Percentiles rank a stretch among this genome's conserved stretches.
Conservation (phyloP, 306 rosid genomes). For the Trifolium pratense region DNA sequence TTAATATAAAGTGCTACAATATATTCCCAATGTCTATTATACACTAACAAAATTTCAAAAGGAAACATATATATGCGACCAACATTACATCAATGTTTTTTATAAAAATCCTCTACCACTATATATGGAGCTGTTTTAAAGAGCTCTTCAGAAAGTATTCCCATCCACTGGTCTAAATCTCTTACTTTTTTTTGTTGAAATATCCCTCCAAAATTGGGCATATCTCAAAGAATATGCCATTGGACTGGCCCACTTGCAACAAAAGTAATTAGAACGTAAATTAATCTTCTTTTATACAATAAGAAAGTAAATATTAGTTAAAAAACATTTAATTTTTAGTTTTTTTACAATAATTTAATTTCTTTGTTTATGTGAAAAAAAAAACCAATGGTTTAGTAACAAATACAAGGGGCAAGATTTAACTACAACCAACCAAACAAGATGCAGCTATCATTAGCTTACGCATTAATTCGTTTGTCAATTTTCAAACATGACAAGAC, state of each 20-base stretch:
- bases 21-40: background rate
- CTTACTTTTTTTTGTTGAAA: background rate
- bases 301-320: too few species aligned
- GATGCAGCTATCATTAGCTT: background rate
- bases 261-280: background rate
- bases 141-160: background rate
- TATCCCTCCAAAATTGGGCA: background rate
- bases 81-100: background rate
- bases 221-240: constrained; percentile 37
- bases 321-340: too few species aligned
- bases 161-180: background rate
- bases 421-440: constrained; percentile 18
- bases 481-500: background rate
- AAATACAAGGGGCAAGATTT: background rate
- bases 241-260: constrained; percentile 12
- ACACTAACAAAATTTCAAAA: background rate
- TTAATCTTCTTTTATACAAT: too few species aligned
- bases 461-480: background rate
- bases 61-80: background rate
- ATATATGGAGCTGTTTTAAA: constrained; percentile 12
- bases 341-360: too few species aligned
- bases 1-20: background rate
- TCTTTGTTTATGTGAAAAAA: too few species aligned
- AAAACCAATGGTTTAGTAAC: too few species aligned
- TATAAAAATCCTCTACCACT: background rate